Conservation (phyloP, 2,329 filamentous ascomycete species). For the Epichloe sylvatica region DNA sequence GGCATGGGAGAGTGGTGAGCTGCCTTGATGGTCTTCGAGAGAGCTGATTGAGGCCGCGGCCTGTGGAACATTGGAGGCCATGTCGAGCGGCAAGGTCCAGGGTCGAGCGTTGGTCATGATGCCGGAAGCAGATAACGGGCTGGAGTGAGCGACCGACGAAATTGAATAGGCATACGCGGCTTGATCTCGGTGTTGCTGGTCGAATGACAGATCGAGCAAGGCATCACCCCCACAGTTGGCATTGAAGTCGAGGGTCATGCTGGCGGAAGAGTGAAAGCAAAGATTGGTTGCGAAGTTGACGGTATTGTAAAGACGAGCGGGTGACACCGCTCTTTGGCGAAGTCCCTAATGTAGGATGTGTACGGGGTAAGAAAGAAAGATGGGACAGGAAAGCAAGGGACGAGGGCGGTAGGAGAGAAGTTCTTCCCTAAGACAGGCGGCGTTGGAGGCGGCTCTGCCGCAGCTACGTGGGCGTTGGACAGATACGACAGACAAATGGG, state of each 20-base stretch:
- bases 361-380: constrained; percentile 7
- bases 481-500: not conserved
- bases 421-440: constrained; percentile 2
- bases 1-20: constrained; percentile 34
- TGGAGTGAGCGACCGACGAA: constrained; percentile 15
- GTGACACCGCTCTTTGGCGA: constrained; percentile 32
- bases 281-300: constrained; percentile 17
- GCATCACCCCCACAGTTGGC: constrained; percentile 40
- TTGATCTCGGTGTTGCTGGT: constrained; percentile 43
- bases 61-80: constrained; percentile 30
- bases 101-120: constrained; percentile 25
- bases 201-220: constrained; percentile 47
- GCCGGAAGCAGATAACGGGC: constrained; percentile 18
- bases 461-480: constrained; percentile 1
- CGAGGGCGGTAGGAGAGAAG: not conserved
- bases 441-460: constrained; percentile 5
- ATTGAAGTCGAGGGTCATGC: constrained; percentile 48
- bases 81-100: constrained; percentile 41
- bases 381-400: not conserved
- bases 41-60: constrained; percentile 32
- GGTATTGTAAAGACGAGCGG: constrained; percentile 24
- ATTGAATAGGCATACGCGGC: constrained; percentile 24
- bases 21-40: constrained; percentile 34
- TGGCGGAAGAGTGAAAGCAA: constrained; percentile 22
- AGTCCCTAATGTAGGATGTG: constrained; percentile 18